These are phyloP conservation scores for rapeseed (Brassica napus) DNA, from an alignment of 345 rosid genomes.

Conservation along the genomic window DNA sequence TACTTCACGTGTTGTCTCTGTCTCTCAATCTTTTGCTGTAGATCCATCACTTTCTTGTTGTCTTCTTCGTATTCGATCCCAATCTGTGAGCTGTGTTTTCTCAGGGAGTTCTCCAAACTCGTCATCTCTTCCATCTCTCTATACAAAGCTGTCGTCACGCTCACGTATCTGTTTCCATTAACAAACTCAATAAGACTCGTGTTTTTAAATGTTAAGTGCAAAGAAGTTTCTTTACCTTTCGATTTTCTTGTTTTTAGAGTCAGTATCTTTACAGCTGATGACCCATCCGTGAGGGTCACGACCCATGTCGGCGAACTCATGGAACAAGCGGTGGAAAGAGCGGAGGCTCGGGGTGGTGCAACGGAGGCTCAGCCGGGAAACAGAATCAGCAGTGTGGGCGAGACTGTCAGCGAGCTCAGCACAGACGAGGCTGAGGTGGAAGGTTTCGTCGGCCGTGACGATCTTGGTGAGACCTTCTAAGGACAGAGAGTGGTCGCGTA, in stretches of 20 bases:
- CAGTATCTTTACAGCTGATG: constrained; percentile 64
- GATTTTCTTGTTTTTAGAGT: constrained; percentile 64
- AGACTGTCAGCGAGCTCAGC: constrained; percentile 78
- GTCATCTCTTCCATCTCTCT: constrained; percentile 87
- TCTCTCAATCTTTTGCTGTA: constrained; percentile 63
- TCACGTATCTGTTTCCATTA: constrained; percentile 51
- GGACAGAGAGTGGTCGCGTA: constrained; percentile 64
- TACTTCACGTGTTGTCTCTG: constrained; percentile 79
- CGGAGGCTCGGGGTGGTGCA: constrained; percentile 53
- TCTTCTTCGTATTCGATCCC: constrained; percentile 40
- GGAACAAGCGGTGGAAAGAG: constrained; percentile 52
- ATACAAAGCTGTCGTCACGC: constrained; percentile 62
- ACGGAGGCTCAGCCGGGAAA: constrained; percentile 58
- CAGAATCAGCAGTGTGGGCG: constrained; percentile 54
- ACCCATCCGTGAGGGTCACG: constrained; percentile 66
- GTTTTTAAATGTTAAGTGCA: not conserved
- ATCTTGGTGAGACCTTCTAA: constrained; percentile 79
- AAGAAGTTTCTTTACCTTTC: constrained; percentile 46
- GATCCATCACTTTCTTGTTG: constrained; percentile 60
- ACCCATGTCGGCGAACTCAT: constrained; percentile 69
- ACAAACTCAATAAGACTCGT: constrained; percentile 19
- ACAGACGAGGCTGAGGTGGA: constrained; percentile 78
- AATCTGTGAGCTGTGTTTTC: constrained; percentile 42
- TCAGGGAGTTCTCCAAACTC: constrained; percentile 51
- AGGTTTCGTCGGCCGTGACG: constrained; percentile 76